Evolutionary conservation across 2,329 filamentous ascomycete species (phyloP), one percentile per base, ranked within the genome.

Genomic region (Westerdykella aurantiaca): DNA sequence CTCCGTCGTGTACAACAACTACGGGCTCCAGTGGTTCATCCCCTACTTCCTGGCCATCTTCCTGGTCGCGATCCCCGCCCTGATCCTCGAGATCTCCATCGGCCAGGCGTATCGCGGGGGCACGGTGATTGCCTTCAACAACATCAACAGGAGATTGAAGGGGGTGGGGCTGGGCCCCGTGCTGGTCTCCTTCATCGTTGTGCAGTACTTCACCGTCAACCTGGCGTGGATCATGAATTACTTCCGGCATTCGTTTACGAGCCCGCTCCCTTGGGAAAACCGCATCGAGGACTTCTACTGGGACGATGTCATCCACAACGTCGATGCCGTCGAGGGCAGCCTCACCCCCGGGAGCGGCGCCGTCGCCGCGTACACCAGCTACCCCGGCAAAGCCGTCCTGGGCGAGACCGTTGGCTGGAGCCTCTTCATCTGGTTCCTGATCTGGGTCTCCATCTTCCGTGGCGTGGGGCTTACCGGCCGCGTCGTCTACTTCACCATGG

Each of bases 401-500:
- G 76, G 75, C 5, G 78, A 81, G 54, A 80, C 76, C 0, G 76
- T 78, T 2, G 78, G 73, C 10, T 81, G 78, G 78, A 74, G 70
- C 34, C 69, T 72, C 14, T 81, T 81, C 52, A 74, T 77, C 45
- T 79, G 78, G 76, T 78, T 81, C 55, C 59, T 80, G 1, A 72
- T 81, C 51, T 80, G 77, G 75, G 51, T 81, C 34, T 78, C 74
- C 50, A 79, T 82, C 51, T 79, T 80, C 60, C 73, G 76, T 31
- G 75, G 79, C 6, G 76, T 81, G 16, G 76, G 77, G 0, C 58
- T 79, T 46, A 80, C 78, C 2, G 78, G 78, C 2, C 72, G 77
- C 5, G 78, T 79, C 9, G 77, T 80, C 5, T 81, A 80, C 63
- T 78, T 78, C 59, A 80, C 77, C n/a, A 80, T 81, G 77, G 77